Evolutionary conservation across 805 yeast species (phyloP), one percentile per base, ranked within the genome.

Genomic region (Debaryomyces tyrocola): DNA sequence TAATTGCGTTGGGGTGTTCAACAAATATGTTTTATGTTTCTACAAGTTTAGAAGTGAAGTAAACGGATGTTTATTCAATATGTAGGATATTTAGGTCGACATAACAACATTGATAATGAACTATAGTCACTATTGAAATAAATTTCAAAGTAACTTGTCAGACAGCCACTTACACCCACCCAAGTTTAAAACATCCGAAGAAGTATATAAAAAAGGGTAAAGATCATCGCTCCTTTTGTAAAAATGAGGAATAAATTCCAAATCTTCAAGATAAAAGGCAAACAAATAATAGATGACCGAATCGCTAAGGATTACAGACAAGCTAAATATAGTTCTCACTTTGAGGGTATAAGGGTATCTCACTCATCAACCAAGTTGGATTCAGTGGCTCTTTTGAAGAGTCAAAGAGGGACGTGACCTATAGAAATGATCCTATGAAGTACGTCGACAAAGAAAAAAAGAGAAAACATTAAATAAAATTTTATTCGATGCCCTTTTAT

Each of bases 91-190:
- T 12, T 39, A 39, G 74, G 75, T 60, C 75, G 74, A 69, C 75
- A 59, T 54, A 60, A 51, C 70, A 64, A 58, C 62, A 64, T 42
- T 51, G 42, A 39, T 15, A 57, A 57, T 54, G 49, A 48, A 53
- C 66, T 61, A 66, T 58, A 63, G 66, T 58, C 60, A 61, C 64
- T 21, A 29, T 37, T 37, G 47, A 41, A 47, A 33, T 11, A 20
- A 37, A 38, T 24, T 40, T 38, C 31, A 21, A 46, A 46, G 64
- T 58, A 84, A 90, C 98, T 90, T 92, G 97, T 92, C 99, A 92
- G 99, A 92, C 96, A 86, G 96, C 98, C 98, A 82, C 90, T 86
- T 83, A 84, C 81, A 80, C 96, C 97, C 97, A 88, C 96, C 97
- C 94, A 52, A 67, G 60, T 59, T 74, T 67, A 76, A 79, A 85